Evolutionary conservation across 2,329 filamentous ascomycete genomes (phyloP), one percentile per base, ranked within the genome.

Genomic region (Penicillium expansum): DNA sequence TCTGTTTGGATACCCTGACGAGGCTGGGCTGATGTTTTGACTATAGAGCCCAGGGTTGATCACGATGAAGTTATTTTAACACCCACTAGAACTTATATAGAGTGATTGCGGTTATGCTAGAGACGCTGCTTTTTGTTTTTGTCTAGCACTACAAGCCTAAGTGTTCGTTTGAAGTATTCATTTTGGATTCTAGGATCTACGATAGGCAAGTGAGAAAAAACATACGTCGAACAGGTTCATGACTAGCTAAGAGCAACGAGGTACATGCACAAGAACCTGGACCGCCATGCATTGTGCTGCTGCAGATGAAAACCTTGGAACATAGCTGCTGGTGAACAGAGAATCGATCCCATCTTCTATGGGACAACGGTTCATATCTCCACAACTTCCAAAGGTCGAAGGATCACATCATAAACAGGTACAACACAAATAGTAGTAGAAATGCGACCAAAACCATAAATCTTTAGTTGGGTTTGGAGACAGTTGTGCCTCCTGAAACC

Each of bases 401-500:
- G 27, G 18, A 18, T 14, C 24, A 18, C 16, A 39, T 10, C 45
- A 41, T 35, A 30, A 22, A 29, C 29, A 37, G 18, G 27, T 33
- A 42, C 48, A 54, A 41, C 45, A 47, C 27, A 52, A 16, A 42
- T 42, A 22, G 11, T 41, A n/a, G 38, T 44, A 18, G 30, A 27
- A 5, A 39, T 22, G 29, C 22, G 48, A 52, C 14, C 20, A 16
- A 41, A 41, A 53, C 32, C 18, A 44, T 38, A 8, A 43, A 22
- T 22, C 18, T 20, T 62, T 64, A 72, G 52, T 64, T 70, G 27
- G 65, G 56, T 54, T 72, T 71, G 18, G 71, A 59, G 20, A 67
- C 29, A 43, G 58, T 56, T 8, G 59, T 61, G 10, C 70, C 72
- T n/a, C 74, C 73, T 5, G 74, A 75, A 11, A 77, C 69, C 44